phyloP scores from a whole-genome alignment of 306 rosid genomes.

The Vicia villosa region DNA sequence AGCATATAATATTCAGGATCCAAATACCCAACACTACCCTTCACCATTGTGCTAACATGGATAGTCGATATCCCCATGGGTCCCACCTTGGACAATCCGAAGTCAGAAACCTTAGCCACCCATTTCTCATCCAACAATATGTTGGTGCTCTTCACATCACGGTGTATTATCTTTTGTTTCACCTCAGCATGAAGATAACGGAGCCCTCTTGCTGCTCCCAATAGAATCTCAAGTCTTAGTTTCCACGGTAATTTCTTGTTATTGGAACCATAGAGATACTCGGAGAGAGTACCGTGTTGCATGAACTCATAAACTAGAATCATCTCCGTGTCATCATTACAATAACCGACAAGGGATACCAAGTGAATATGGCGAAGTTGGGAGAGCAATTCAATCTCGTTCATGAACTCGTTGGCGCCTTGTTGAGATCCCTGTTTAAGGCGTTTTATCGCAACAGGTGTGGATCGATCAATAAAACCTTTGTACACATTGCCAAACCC shows the following conservation, averaged over 20 bases:
- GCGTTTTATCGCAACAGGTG: slow-evolving; percentile 32
- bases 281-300: slow-evolving; percentile 34
- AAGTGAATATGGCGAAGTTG: slow-evolving; percentile 37
- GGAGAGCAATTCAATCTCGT: slow-evolving; percentile 38
- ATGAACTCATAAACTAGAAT: slow-evolving; percentile 5
- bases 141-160: slow-evolving; percentile 45
- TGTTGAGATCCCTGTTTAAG: slow-evolving; percentile 34
- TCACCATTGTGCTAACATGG: too few species aligned
- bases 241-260: slow-evolving; percentile 29
- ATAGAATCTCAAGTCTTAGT: slow-evolving; percentile 31
- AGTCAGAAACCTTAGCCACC: background rate
- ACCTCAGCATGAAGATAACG: slow-evolving; percentile 40
- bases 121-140: slow-evolving; percentile 1
- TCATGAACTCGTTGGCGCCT: slow-evolving; percentile 33
- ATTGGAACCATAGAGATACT: slow-evolving; percentile 33
- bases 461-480: slow-evolving; percentile 7
- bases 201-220: slow-evolving; percentile 43
- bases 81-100: slow-evolving; percentile 25
- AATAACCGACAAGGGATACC: slow-evolving; percentile 30
- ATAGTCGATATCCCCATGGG: too few species aligned
- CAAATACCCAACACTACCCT: too few species aligned
- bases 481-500: slow-evolving; percentile 45
- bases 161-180: slow-evolving; percentile 40
- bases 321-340: slow-evolving; percentile 38
- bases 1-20: too few species aligned